Evolutionary conservation across 805 yeast species (phyloP).

Genomic region (Candida ponderosae): DNA sequence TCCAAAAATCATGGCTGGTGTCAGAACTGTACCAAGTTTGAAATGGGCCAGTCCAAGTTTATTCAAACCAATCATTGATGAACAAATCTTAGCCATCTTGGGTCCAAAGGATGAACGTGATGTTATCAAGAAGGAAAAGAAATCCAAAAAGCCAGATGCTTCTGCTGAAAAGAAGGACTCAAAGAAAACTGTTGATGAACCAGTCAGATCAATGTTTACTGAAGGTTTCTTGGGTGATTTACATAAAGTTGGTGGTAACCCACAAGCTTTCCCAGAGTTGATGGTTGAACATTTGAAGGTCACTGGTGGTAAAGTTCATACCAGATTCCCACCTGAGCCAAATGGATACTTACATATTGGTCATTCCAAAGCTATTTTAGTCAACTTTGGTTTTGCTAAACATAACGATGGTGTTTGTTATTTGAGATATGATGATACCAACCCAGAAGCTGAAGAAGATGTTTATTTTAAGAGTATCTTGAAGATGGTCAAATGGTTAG

Average conservation of each 20-base stretch:
- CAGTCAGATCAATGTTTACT: constrained; percentile 70
- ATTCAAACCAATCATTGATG: constrained; percentile 85
- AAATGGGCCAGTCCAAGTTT: constrained; percentile 89
- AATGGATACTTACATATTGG: constrained; percentile 97
- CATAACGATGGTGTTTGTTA: constrained; percentile 82
- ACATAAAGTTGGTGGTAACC: constrained; percentile 93
- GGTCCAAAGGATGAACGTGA: constrained; percentile 98
- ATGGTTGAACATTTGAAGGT: constrained; percentile 72
- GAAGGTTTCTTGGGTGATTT: constrained; percentile 95
- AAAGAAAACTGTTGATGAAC: constrained; percentile 6
- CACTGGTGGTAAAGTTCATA: constrained; percentile 77
- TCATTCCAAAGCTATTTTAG: constrained; percentile 96
- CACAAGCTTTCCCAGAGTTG: constrained; percentile 81
- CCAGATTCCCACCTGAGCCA: constrained; percentile 99
- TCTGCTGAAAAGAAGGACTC: constrained; percentile 17
- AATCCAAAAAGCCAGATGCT: constrained; percentile 33
- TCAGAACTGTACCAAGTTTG: constrained; percentile 64
- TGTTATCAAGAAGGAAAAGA: constrained; percentile 68
- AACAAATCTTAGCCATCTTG: constrained; percentile 55
- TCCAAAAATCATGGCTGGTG: constrained; percentile 69
- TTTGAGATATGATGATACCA: constrained; percentile 93
- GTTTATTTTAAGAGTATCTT: constrained; percentile 77
- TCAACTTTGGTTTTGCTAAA: constrained; percentile 95
- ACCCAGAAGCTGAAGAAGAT: constrained; percentile 98
- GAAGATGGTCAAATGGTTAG: constrained; percentile 88